Percentiles rank a stretch among this genome's conserved stretches.
Evolutionary conservation across 371 early-diverging fungal genomes (phyloP).

Genomic region (Sporodiniella umbellata): DNA sequence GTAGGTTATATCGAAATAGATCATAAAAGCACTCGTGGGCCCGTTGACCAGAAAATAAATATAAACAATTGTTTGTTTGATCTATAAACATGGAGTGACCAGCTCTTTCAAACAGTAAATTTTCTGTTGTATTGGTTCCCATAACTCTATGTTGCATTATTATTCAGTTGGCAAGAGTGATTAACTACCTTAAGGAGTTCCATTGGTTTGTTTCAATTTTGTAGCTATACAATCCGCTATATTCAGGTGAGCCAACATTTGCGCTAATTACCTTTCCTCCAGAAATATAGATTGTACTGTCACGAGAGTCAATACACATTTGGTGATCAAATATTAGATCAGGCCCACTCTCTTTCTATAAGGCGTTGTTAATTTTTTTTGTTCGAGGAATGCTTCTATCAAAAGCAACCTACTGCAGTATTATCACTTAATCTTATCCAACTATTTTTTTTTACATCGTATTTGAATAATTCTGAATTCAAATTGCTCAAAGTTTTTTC

Average conservation of each 20-base stretch:
- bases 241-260: constrained; percentile 60
- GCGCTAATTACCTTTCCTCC: constrained; percentile 78
- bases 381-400: not conserved
- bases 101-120: constrained; percentile 45
- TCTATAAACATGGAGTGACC: constrained; percentile 92
- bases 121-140: not conserved
- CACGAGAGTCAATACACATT: constrained; percentile 81
- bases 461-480: constrained; percentile 84
- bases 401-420: constrained; percentile 76
- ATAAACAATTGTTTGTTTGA: constrained; percentile 63
- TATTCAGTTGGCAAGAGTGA: too few relatives aligned
- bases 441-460: constrained; percentile 56
- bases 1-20: constrained; percentile 79
- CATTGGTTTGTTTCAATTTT: constrained; percentile 62
- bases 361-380: not conserved
- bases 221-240: constrained; percentile 86
- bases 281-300: constrained; percentile 79
- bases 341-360: constrained; percentile 74
- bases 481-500: constrained; percentile 53
- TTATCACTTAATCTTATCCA: constrained; percentile 76
- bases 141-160: too few relatives aligned
- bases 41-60: constrained; percentile 89
- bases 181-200: constrained; percentile 64
- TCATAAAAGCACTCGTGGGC: constrained; percentile 75
- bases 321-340: constrained; percentile 92